Base-by-base conservation (phyloP, 352 stramenopile species). In the Pythium brachiatum region DNA sequence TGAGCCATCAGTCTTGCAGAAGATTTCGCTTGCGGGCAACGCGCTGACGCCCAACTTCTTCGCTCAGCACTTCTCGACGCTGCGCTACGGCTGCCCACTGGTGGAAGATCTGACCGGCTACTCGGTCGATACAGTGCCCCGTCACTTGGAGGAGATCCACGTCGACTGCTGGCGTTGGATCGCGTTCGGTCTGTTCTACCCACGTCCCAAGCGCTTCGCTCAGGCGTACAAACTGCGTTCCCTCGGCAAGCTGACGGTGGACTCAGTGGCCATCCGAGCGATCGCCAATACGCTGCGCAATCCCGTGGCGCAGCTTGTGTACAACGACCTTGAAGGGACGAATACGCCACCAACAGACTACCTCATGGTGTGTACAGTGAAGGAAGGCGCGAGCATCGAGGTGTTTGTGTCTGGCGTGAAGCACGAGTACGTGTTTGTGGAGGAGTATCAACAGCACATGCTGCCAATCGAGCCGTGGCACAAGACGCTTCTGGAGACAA, bases 331-430 rank as follows among this genome's bases (percentile, higher is more conserved):
- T 34, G 29, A 34, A 5, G 29, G 5, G 5, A 9, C 29, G 29
- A 34, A 9, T 9, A 5, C 29, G 9, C 5, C 44, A 29, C 3
- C 44, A 7, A 5, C 44, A 6, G 44, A 52, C 15, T 52, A 5
- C n/a, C 23, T 52, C n/a, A 52, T 52, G 44, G 44, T 52, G 4
- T 52, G 44, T 29, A 52, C 44, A 52, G 23, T 52, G n/a, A 52
- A 21, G 20, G 5, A 21, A 29, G 44, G 44, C 20, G 44, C 44
- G 44, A 31, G 7, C 12, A 52, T 52, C 44, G 7, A 52, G 25
- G 16, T 52, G 12, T 52, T 52, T 26, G 44, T 21, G n/a, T 25
- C 15, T 25, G 44, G 20, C 18, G 11, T 34, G 29, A 34, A 34
- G 29, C n/a, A n/a, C n/a, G n/a, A n/a, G n/a, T n/a, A n/a, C n/a